Evolutionary conservation across 192 early-diverging fungal genomes (phyloP).

Genomic region (Polychytrium aggregatum): DNA sequence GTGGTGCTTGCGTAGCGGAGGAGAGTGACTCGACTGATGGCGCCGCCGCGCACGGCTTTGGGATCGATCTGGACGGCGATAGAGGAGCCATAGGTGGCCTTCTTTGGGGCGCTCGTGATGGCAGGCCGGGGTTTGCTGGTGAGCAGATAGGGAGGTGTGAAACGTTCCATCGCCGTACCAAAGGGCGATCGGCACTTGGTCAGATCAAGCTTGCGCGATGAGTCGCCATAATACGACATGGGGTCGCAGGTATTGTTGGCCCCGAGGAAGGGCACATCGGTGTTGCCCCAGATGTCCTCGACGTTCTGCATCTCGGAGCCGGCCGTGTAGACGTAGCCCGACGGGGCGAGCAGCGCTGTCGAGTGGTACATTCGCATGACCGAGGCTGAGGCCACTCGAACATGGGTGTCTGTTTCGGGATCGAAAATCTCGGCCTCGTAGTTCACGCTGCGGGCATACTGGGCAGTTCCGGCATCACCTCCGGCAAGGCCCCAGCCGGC

Average conservation of each 20-base stretch:
- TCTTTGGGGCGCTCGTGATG: conserved; percentile 7
- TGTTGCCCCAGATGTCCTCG: conserved; percentile 14
- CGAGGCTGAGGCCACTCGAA: conserved; percentile 1
- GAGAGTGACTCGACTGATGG: conserved; percentile 9
- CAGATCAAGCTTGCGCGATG: too few species aligned
- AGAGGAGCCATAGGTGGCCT: conserved; percentile 9
- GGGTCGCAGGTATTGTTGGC: too few species aligned
- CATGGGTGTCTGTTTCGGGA: conserved; percentile 5
- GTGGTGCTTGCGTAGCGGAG: conserved; percentile 25
- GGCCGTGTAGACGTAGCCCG: conserved; percentile 18
- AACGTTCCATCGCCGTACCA: conserved; percentile 9
- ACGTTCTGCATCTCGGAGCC: conserved; percentile 29
- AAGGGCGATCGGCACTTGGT: conserved; percentile 7
- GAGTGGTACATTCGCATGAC: conserved; percentile 21
- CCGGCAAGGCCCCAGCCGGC: conserved; percentile 19
- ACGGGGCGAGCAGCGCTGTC: conserved; percentile 13
- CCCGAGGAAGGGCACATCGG: too few species aligned
- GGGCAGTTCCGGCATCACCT: conserved; percentile 20
- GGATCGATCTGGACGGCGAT: conserved; percentile 9
- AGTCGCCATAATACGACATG: too few species aligned
- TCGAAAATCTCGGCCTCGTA: conserved; percentile 22
- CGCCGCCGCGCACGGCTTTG: conserved; percentile 3
- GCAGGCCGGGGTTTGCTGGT: neutral
- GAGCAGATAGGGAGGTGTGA: conserved; percentile 7
- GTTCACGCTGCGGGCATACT: conserved; percentile 12